phyloP scores from a whole-genome alignment of 73 alveolate genomes.

The Tetrahymena borealis region DNA sequence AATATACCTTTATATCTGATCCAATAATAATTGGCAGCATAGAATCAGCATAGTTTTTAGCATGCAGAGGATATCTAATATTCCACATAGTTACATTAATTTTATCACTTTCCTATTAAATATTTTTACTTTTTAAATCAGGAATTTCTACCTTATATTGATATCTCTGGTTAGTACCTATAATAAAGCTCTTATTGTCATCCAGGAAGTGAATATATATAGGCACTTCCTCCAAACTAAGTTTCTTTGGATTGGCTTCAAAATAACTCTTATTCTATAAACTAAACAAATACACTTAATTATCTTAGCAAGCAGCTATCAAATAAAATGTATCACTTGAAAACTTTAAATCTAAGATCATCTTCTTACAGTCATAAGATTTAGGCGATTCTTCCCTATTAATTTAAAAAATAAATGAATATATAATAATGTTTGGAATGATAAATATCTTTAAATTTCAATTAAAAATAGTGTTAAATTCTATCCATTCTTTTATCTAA shows the following conservation, averaged over 20 bases:
- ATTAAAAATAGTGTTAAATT: too few relatives aligned
- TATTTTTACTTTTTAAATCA: slow-evolving; percentile 25
- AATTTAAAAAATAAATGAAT: too few relatives aligned
- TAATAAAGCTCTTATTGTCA: slow-evolving; percentile 30
- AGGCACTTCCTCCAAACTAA: slow-evolving; percentile 37
- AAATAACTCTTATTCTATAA: slow-evolving; percentile 25
- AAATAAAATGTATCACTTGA: slow-evolving; percentile 37
- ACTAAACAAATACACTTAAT: slow-evolving; percentile 34
- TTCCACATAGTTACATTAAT: slow-evolving; percentile 38
- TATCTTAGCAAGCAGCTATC: slow-evolving; percentile 35
- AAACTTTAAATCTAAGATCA: slow-evolving; percentile 30
- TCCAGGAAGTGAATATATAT: slow-evolving; percentile 31
- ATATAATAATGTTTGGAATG: too few relatives aligned
- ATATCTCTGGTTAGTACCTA: slow-evolving; percentile 17
- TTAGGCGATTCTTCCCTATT: slow-evolving; percentile 40
- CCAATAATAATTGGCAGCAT: slow-evolving; percentile 27
- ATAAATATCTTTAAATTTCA: too few relatives aligned
- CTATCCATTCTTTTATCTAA: too few relatives aligned
- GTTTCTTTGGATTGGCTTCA: slow-evolving; percentile 31
- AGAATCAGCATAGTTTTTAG: slow-evolving; percentile 9
- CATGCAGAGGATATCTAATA: slow-evolving; percentile 11
- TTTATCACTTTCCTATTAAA: slow-evolving; percentile 27
- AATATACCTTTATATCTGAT: slow-evolving; percentile 31
- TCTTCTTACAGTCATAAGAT: slow-evolving; percentile 36
- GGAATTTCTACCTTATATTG: slow-evolving; percentile 37